These are phyloP conservation scores for Yueomyces sp. DNA, from an alignment of 1,139 yeast species.

Conservation along the genomic window DNA sequence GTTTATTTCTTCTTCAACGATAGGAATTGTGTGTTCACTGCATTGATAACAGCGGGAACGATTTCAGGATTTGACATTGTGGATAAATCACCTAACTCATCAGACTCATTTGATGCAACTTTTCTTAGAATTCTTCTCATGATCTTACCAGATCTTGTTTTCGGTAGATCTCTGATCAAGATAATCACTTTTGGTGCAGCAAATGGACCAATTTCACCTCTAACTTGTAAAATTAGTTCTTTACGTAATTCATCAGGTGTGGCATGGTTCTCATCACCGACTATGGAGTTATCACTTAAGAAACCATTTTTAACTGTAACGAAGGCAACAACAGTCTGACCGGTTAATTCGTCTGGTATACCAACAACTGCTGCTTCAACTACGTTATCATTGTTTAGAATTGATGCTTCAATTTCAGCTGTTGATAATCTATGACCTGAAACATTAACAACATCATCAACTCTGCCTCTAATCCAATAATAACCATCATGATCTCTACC, in stretches of 20 bases:
- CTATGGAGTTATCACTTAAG: slow-evolving; percentile 26
- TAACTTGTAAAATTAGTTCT: slow-evolving; percentile 73
- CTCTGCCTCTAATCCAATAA: slow-evolving; percentile 73
- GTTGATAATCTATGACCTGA: slow-evolving; percentile 73
- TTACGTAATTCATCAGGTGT: slow-evolving; percentile 50
- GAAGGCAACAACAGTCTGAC: slow-evolving; percentile 75
- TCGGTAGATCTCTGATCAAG: slow-evolving; percentile 83
- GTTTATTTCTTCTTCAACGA: slow-evolving; percentile 5
- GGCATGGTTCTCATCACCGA: slow-evolving; percentile 29
- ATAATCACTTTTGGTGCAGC: slow-evolving; percentile 94
- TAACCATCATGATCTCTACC: slow-evolving; percentile 69
- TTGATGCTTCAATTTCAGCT: slow-evolving; percentile 73
- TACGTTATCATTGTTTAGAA: slow-evolving; percentile 55
- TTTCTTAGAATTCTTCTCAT: slow-evolving; percentile 97
- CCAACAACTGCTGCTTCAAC: slow-evolving; percentile 77
- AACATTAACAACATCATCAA: slow-evolving; percentile 72
- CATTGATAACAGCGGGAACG: slow-evolving; percentile 59
- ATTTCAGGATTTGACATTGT: slow-evolving; percentile 83
- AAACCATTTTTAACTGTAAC: slow-evolving; percentile 48
- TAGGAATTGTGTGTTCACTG: slow-evolving; percentile 26
- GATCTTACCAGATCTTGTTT: slow-evolving; percentile 96
- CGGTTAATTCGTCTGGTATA: slow-evolving; percentile 68
- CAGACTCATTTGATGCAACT: slow-evolving; percentile 79
- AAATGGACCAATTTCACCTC: slow-evolving; percentile 94
- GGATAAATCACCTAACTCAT: slow-evolving; percentile 84